phyloP scores from a whole-genome alignment of 768 basidiomycete genomes.

The Candolleomyces aberdarensis region DNA sequence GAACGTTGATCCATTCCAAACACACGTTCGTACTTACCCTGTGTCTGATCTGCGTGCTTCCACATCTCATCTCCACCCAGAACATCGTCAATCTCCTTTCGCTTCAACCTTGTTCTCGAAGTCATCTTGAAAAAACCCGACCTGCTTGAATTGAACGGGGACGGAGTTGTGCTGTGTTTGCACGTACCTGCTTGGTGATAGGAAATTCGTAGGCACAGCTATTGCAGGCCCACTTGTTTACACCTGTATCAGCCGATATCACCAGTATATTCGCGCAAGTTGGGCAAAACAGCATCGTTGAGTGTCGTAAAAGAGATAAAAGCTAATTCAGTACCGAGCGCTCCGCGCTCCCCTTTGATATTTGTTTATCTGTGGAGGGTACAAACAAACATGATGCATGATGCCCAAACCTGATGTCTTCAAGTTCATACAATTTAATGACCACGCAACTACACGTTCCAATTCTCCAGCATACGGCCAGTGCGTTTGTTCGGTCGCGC shows the following conservation, averaged over 20 bases:
- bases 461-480: no score
- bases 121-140: constrained; percentile 66
- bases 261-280: constrained; percentile 87
- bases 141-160: not conserved
- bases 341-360: not conserved
- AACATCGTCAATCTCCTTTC: constrained; percentile 95
- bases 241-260: constrained; percentile 72
- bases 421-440: no score
- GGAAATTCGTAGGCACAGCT: constrained; percentile 96
- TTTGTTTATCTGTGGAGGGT: not conserved
- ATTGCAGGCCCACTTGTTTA: constrained; percentile 92
- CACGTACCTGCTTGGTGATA: constrained; percentile 72
- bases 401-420: no score
- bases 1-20: not conserved
- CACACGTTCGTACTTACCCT: constrained; percentile 42
- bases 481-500: no score
- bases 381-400: no score
- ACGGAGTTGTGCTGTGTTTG: no score
- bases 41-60: constrained; percentile 88
- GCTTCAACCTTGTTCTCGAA: constrained; percentile 75
- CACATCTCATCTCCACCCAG: constrained; percentile 92
- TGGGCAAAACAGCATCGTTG: constrained; percentile 87
- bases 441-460: no score
- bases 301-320: not conserved
- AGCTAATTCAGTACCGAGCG: not conserved